phyloP scores from a whole-genome alignment of 2,329 filamentous ascomycete species.

The Drechmeria coniospora region DNA sequence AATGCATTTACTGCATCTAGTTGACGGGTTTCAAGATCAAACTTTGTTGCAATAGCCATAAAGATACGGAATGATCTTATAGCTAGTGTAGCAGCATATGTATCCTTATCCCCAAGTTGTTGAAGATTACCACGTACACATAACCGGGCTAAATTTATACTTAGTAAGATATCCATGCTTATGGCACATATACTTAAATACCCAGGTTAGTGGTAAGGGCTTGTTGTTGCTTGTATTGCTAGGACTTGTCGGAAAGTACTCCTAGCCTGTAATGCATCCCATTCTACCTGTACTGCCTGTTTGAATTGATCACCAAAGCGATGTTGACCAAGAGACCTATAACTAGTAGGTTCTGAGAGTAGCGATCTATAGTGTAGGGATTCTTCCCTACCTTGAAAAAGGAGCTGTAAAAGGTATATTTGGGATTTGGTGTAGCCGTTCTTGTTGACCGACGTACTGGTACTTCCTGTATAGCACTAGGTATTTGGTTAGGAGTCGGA shows the following conservation, averaged over 20 bases:
- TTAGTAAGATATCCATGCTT: slow-evolving; percentile 2
- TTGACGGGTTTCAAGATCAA: slow-evolving; percentile 2
- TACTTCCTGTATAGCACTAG: too few relatives aligned
- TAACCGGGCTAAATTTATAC: slow-evolving; percentile 1
- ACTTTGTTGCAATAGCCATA: slow-evolving; percentile 3
- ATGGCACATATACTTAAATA: slow-evolving; percentile 4
- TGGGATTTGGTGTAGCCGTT: too few relatives aligned
- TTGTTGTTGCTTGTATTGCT: not conserved
- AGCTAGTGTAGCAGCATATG: slow-evolving; percentile 2
- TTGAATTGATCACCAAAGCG: slow-evolving; percentile 2
- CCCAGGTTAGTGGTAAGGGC: slow-evolving; percentile 1
- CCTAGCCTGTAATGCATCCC: not conserved
- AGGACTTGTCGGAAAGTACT: slow-evolving; percentile 1
- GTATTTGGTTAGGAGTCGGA: too few relatives aligned
- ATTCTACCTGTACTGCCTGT: slow-evolving; percentile 1
- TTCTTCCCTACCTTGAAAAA: slow-evolving; percentile 1
- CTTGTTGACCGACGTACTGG: too few relatives aligned
- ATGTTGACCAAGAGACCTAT: slow-evolving; percentile 1
- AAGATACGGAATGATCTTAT: slow-evolving; percentile 1
- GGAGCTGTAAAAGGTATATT: too few relatives aligned
- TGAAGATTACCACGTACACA: slow-evolving; percentile 3
- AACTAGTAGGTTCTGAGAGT: slow-evolving; percentile 1
- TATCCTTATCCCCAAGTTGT: slow-evolving; percentile 2
- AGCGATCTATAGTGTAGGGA: not conserved
- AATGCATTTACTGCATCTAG: slow-evolving; percentile 4